Evolutionary conservation across 2,329 filamentous ascomycete species (phyloP), one percentile per base, ranked within the genome.

Genomic region (Moelleriella libera): DNA sequence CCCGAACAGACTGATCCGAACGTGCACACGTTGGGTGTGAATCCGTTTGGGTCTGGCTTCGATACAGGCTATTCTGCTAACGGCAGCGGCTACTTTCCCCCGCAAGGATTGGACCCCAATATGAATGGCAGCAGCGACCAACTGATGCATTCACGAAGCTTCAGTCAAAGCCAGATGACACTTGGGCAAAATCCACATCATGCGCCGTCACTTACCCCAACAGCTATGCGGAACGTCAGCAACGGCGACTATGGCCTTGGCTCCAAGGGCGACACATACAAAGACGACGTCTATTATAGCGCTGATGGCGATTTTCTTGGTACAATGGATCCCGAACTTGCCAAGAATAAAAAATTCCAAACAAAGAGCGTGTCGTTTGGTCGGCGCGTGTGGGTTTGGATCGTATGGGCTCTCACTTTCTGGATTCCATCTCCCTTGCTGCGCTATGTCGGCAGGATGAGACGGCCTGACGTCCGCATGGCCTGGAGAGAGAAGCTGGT

Each of bases 401-500:
- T 92, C 41, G 86, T 92, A 3, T 97, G 89, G 88, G 76, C 78
- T 1, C 54, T 94, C 45, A 98, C 92, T 0, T 97, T 88, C 62
- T 97, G 86, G 85, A 92, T 96, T 54, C 92, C 92, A 0, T 97
- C 90, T 0, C 85, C 87, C 44, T 54, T 85, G 2, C 78, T 98
- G 12, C 76, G 77, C n/a, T 83, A 74, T 50, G 59, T 97, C 49
- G 92, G 92, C 32, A 85, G 90, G 28, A 98, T 98, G 92, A 94
- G 94, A 68, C 82, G 92, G 48, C 92, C 89, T 2, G 92, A 98
- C 66, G 88, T 98, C 7, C 85, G 92, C 30, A 85, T 96, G 79
- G 92, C 92, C 0, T 98, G 92, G 92, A 79, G 92, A 64, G 92
- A 98, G 60, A 98, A 98, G 66, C 46, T 98, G 9, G 83, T 92